phyloP scores from a whole-genome alignment of 2,329 filamentous ascomycete species.

The Zopfia rhizophila region DNA sequence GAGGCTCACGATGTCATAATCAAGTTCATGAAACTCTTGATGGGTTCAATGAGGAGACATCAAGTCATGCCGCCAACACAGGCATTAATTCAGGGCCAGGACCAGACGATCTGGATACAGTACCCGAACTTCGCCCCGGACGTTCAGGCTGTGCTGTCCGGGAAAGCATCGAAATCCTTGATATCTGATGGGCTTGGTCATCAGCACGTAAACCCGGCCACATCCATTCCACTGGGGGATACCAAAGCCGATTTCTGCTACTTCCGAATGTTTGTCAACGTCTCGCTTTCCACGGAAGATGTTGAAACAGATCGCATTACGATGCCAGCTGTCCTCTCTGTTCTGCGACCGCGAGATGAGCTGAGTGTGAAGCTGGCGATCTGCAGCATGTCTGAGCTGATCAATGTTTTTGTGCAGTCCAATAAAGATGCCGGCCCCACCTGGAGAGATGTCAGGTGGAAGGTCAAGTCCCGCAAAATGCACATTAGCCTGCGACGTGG shows the following conservation, averaged over 20 bases:
- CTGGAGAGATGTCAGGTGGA: conserved; percentile 88
- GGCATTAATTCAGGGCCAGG: conserved; percentile 78
- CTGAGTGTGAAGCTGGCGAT: conserved; percentile 77
- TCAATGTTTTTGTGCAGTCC: conserved; percentile 78
- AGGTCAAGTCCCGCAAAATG: conserved; percentile 71
- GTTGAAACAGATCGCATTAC: conserved; percentile 71
- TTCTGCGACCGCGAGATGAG: conserved; percentile 75
- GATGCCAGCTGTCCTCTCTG: conserved; percentile 79
- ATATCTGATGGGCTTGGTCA: conserved; percentile 57
- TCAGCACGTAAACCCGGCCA: conserved; percentile 62
- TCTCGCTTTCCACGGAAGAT: conserved; percentile 78
- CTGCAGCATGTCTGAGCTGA: conserved; percentile 80
- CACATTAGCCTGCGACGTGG: conserved; percentile 78
- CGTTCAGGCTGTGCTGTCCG: conserved; percentile 75
- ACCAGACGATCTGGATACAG: conserved; percentile 83
- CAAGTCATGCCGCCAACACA: conserved; percentile 73
- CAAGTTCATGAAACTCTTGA: conserved; percentile 76
- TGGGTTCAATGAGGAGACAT: conserved; percentile 86
- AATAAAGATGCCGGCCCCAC: conserved; percentile 74
- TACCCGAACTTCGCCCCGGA: conserved; percentile 80
- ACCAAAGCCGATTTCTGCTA: conserved; percentile 79
- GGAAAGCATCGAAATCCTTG: conserved; percentile 58
- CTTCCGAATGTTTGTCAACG: conserved; percentile 78
- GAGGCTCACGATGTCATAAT: conserved; percentile 66
- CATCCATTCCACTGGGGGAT: conserved; percentile 81